These are phyloP conservation scores for Cyclotella atomus DNA, from an alignment of 108 stramenopile genomes.

Conservation along the genomic window DNA sequence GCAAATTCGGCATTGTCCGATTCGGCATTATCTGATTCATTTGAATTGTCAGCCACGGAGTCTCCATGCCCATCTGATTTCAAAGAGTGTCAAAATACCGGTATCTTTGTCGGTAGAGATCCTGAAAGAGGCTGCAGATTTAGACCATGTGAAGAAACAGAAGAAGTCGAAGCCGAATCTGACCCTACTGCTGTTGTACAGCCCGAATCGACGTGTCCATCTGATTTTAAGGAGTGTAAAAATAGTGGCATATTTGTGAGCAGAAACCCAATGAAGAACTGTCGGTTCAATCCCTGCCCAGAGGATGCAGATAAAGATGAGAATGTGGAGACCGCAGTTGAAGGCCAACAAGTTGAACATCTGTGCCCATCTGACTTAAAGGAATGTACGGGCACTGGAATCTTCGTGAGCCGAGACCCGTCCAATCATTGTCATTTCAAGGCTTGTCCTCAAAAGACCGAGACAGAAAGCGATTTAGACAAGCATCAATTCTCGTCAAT, in stretches of 20 bases:
- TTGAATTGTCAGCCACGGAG: constrained; percentile 1
- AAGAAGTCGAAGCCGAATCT: background rate
- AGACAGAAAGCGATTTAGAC: background rate
- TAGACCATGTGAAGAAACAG: background rate
- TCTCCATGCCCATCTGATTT: constrained; percentile 10
- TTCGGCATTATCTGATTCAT: background rate
- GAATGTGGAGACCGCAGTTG: background rate
- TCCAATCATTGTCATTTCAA: constrained; percentile 17
- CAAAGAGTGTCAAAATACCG: constrained; percentile 3
- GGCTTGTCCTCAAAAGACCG: constrained; percentile 1
- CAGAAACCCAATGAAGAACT: constrained; percentile 16
- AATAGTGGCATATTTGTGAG: constrained; percentile 22
- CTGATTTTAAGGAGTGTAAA: constrained; percentile 17
- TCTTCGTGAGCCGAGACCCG: constrained; percentile 20
- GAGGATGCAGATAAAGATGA: background rate
- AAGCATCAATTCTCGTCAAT: constrained; percentile 7
- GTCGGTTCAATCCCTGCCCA: constrained; percentile 17
- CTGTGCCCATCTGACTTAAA: constrained; percentile 11
- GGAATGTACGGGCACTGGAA: constrained; percentile 14
- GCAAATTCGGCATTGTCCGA: background rate
- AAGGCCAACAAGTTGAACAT: background rate
- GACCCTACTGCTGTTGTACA: background rate
- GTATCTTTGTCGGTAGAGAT: constrained; percentile 18
- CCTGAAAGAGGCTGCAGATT: constrained; percentile 9
- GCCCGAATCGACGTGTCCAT: background rate